A percentile compares a stretch with the other conserved stretches of the same genome.
These are phyloP conservation scores for Penicillium sumatraense DNA, from an alignment of 2,329 filamentous ascomycete species.

Conservation along the genomic window DNA sequence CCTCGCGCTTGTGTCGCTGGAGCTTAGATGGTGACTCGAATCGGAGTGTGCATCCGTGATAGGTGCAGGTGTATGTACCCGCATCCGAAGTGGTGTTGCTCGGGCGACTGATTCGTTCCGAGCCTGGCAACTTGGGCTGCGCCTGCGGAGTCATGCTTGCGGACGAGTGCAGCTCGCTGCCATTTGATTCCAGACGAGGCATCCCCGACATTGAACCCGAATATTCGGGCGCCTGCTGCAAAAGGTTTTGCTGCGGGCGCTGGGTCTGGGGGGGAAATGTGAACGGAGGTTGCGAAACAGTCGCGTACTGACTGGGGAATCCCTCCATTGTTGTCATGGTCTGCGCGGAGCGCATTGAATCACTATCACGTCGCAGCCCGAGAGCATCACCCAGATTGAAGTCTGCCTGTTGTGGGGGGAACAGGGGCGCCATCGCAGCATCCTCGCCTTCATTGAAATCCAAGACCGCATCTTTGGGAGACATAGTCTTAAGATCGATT, in stretches of 20 bases:
- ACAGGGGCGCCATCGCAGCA: constrained; percentile 69
- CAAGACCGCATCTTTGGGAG: constrained; percentile 86
- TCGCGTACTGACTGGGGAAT: constrained; percentile 45
- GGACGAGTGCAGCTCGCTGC: constrained; percentile 52
- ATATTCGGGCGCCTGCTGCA: constrained; percentile 59
- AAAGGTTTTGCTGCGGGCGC: constrained; percentile 37
- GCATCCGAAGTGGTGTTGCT: constrained; percentile 71
- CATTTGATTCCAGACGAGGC: constrained; percentile 65
- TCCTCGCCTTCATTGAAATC: constrained; percentile 79
- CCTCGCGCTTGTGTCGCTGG: constrained; percentile 95
- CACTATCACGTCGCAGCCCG: constrained; percentile 42
- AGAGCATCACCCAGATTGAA: constrained; percentile 53
- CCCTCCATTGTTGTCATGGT: constrained; percentile 49
- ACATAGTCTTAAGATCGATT: constrained; percentile 78
- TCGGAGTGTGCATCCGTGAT: constrained; percentile 84
- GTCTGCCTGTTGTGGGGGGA: constrained; percentile 64
- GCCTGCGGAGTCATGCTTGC: constrained; percentile 43
- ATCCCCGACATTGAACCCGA: constrained; percentile 53
- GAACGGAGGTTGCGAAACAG: constrained; percentile 54
- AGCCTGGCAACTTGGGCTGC: constrained; percentile 36
- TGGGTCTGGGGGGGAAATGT: constrained; percentile 42
- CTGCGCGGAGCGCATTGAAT: constrained; percentile 39
- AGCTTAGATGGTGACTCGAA: constrained; percentile 87
- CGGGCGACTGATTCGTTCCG: constrained; percentile 57
- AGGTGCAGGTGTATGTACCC: constrained; percentile 95